Evolutionary conservation across 768 basidiomycete genomes (phyloP).

Genomic region (Serendipita sp.): DNA sequence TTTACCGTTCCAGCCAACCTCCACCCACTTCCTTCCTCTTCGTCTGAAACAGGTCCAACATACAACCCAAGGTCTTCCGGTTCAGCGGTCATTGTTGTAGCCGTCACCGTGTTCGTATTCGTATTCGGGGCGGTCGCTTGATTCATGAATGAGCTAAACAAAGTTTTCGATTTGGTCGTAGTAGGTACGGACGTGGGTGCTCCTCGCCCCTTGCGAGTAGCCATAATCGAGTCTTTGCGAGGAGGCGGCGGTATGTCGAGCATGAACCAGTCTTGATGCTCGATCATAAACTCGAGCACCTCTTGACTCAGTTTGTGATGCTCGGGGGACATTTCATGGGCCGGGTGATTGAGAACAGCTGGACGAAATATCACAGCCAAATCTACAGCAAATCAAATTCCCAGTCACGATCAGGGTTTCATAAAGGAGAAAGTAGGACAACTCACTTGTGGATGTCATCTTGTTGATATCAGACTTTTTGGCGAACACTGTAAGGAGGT

Average conservation of each 20-base stretch:
- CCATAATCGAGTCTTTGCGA: constrained; percentile 10
- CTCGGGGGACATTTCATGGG: constrained; percentile 68
- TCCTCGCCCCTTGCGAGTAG: background rate
- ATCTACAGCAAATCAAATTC: constrained; percentile 31
- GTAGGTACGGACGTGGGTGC: background rate
- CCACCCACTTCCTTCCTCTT: background rate
- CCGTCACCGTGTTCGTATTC: no score
- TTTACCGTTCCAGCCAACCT: background rate
- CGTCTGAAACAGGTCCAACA: constrained; percentile 5
- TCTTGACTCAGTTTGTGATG: constrained; percentile 79
- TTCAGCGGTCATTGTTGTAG: background rate
- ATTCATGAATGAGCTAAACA: background rate
- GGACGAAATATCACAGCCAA: constrained; percentile 96
- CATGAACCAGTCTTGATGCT: constrained; percentile 93
- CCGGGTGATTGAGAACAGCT: constrained; percentile 77
- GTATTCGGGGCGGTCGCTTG: background rate
- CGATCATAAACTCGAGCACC: constrained; percentile 89
- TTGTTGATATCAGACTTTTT: constrained; percentile 81
- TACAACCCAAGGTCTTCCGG: background rate
- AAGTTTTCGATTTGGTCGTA: background rate
- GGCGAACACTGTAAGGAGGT: constrained; percentile 88
- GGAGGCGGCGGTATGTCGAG: constrained; percentile 68
- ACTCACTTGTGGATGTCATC: constrained; percentile 88
- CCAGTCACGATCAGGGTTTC: background rate
- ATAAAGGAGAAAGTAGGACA: background rate